Evolutionary conservation across 257 asterid species (phyloP), one percentile per base, ranked within the genome.

Genomic region (Plantago ovata): DNA sequence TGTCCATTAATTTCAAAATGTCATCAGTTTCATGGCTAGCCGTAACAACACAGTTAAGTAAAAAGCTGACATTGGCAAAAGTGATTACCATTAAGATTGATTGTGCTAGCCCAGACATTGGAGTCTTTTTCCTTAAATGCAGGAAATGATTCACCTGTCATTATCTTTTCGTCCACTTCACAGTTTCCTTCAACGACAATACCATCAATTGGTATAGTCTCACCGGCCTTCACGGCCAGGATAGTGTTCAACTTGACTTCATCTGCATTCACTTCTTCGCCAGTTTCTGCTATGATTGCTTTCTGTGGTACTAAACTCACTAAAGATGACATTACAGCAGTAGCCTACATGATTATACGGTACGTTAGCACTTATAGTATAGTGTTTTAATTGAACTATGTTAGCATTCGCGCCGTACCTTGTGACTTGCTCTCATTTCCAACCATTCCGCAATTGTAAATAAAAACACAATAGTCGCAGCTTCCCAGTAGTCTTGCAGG

Each of bases 101-200:
- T 74, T 6, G 95, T 91, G 70, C 94, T 88, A 40, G 95, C 98
- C 87, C 89, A 91, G 32, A 87, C 96, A 20, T 22, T 47, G 7
- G 92, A 87, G 43, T 81, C 94, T 55, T 69, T 87, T 24, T 75
- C 81, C 79, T 91, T 91, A 3, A 80, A 18, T 22, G 85, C 96
- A 0, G 98, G 98, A 53, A 87, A 80, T 3, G 98, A 87, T 75
- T 91, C 98, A 20, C 98, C 96, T 0, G 96, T 87, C 60, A 91
- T 45, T 0, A 77, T 76, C 49, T 81, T 91, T 72, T 91, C 95
- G 23, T 91, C 98, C 7, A 85, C 91, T 38, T 91, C 98, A 39
- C 98, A 87, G 5, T 65, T 78, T 0, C 98, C 98, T 10, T 83
- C 87, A 1, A 81, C 73, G 12, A 91, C 89, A 13, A 83, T 60